These are phyloP conservation scores for Metschnikowia arizonensis DNA, from an alignment of 805 yeast genomes.

Conservation along the genomic window DNA sequence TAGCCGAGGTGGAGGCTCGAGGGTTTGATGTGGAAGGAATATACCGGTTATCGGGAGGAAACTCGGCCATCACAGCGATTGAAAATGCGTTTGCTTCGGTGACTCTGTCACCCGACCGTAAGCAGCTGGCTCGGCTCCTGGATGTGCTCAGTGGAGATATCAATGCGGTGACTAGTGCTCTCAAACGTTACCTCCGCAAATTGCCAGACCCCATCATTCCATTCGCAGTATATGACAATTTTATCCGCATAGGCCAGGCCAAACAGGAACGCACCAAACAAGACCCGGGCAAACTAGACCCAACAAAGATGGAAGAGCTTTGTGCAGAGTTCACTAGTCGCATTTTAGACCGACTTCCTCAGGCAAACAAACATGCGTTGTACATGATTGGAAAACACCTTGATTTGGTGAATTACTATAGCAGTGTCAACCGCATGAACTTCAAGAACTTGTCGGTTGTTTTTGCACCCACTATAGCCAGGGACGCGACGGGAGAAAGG, in stretches of 20 bases:
- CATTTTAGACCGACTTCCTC: constrained; percentile 55
- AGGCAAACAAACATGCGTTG: constrained; percentile 60
- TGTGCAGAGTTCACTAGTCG: constrained; percentile 40
- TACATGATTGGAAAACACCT: constrained; percentile 61
- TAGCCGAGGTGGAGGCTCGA: constrained; percentile 69
- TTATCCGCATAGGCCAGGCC: constrained; percentile 45
- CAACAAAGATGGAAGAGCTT: constrained; percentile 16
- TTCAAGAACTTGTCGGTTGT: constrained; percentile 81
- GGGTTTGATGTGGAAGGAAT: constrained; percentile 83
- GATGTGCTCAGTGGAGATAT: constrained; percentile 61
- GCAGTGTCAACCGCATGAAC: constrained; percentile 71
- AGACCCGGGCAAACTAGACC: background rate
- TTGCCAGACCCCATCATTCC: constrained; percentile 84
- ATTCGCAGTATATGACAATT: constrained; percentile 60
- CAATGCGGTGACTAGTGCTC: constrained; percentile 78
- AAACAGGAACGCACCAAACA: constrained; percentile 16
- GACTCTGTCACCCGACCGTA: constrained; percentile 30
- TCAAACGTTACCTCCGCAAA: constrained; percentile 81
- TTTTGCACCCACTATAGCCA: constrained; percentile 87
- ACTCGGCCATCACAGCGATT: constrained; percentile 56
- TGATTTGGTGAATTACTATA: constrained; percentile 49
- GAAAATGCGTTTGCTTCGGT: constrained; percentile 38
- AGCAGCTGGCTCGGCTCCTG: constrained; percentile 26
- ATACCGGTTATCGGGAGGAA: constrained; percentile 84
- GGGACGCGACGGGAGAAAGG: constrained; percentile 72